Evolutionary conservation across 2,329 filamentous ascomycete genomes (phyloP), one percentile per base, ranked within the genome.

Genomic region (Aurifilum marmelostoma): DNA sequence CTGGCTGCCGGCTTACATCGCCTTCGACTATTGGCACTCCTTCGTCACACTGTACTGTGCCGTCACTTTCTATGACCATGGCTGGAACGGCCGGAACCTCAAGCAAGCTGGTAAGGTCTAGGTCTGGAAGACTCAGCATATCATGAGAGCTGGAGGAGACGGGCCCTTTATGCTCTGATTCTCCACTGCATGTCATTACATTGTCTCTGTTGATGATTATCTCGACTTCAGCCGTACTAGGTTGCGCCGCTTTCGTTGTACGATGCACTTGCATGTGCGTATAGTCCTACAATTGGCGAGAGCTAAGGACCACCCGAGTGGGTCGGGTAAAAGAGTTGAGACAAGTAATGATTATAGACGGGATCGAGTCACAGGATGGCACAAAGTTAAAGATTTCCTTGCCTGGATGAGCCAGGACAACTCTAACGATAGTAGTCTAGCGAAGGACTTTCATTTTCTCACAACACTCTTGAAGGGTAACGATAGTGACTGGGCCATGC

Each of bases 1-100:
- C 0, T 82, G 85, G 67, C 77, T 90, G 1, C 82, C 84, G 0
- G 77, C 75, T 0, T 84, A 85, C 59, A 73, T 89, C 18, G 12
- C 80, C 0, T 91, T 90, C 74, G 84, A 80, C 0, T 91, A 89
- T 72, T 76, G 80, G 50, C 88, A 91, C 74, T 83, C 83, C 34
- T 73, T 87, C 1, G 81, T 90, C 72, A 90, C 89, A 78, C 37
- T 89, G 0, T 86, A 82, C 73, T 86, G 86, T 0, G 64, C 86
- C 29, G 65, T 87, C 4, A 91, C 88, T 0, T 83, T 86, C 63
- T 84, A 77, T 75, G 77, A 83, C 64, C 79, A 76, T 32, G 72
- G 64, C 6, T 86, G 84, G 83, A 76, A 72, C 9, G 81, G 82
- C 0, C 76, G 81, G 3, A 74, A 80, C 50, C 74, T 84, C 14